Base-by-base conservation (phyloP, 1,284 basidiomycete species). In the Apiotrichum brassicae region DNA sequence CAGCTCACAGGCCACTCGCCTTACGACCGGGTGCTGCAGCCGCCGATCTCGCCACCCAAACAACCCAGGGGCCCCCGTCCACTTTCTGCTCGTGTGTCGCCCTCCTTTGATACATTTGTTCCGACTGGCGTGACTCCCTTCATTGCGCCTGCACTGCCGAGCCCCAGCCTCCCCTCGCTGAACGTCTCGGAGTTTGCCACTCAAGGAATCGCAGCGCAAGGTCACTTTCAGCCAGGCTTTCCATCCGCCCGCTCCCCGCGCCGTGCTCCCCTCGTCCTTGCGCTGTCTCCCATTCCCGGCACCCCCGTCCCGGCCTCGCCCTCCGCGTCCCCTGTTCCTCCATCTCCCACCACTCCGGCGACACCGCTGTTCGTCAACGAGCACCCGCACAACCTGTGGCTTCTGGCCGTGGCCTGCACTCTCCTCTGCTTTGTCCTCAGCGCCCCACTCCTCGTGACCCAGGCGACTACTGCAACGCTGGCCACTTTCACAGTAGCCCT, bases 401-500 rank as follows among this genome's bases (percentile, higher is more conserved):
- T 33, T 22, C 25, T 65, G 1, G 60, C 59, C n/a, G 35, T 64
- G 3, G 20, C 46, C 14, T 50, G 49, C 16, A 46, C 53, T 7
- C 1, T 66, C 3, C 13, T 51, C 9, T 64, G 59, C 45, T 61
- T 49, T 49, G 65, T 66, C 6, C 43, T 68, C 2, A 30, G 46
- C 3, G 18, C 56, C n/a, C 63, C 66, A 1, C 35, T 68, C 3
- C 51, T 65, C 6, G 25, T 59, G 20, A 14, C 37, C 3, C 57
- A 51, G 8, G 43, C 46, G 1, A 46, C 50, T 1, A 43, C 26
- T 14, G 48, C 49, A 3, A 49, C 59, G 6, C 47, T 56, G 2
- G 35, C 46, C 16, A 49, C 64, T 0, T 67, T 59, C 43, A 56
- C 65, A 23, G 39, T 61, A 23, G 56, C 61, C 7, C 30, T 66